A percentile compares a stretch with the other conserved stretches of the same genome.
These are phyloP conservation scores for Eremomyces bilateralis DNA, from an alignment of 495 filamentous ascomycete species.

Conservation along the genomic window DNA sequence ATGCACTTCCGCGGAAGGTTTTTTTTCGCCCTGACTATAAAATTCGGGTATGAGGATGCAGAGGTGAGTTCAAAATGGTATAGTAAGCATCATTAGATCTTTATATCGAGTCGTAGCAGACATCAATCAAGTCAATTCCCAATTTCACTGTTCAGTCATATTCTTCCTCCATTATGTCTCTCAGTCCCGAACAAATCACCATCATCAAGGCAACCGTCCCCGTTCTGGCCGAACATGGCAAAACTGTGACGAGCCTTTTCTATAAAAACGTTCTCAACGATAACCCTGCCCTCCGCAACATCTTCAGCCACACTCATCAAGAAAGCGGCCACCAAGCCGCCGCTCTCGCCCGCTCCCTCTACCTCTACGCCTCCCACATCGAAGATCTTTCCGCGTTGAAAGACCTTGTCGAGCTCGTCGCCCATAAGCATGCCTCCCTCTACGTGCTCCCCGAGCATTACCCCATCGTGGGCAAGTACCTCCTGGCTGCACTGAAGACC, in stretches of 20 bases:
- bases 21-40: too few species aligned
- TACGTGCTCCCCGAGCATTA: slow-evolving; percentile 48
- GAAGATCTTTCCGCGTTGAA: slow-evolving; percentile 41
- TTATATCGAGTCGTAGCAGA: too few species aligned
- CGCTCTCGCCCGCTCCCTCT: slow-evolving; percentile 42
- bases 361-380: slow-evolving; percentile 49
- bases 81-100: too few species aligned
- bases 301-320: slow-evolving; percentile 51
- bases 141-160: too few species aligned
- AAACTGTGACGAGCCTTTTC: slow-evolving; percentile 41
- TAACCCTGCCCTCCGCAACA: slow-evolving; percentile 35
- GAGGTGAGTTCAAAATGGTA: too few species aligned
- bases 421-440: slow-evolving; percentile 53
- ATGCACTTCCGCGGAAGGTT: too few species aligned
- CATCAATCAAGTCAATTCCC: too few species aligned
- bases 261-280: slow-evolving; percentile 44
- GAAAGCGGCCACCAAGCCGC: slow-evolving; percentile 37
- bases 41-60: too few species aligned
- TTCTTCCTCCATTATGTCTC: too few species aligned
- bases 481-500: slow-evolving; percentile 43
- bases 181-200: slow-evolving; percentile 17
- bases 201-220: slow-evolving; percentile 39
- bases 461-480: slow-evolving; percentile 41
- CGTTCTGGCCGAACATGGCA: slow-evolving; percentile 42
- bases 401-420: slow-evolving; percentile 47